A percentile compares a stretch with the other conserved stretches of the same genome.
Evolutionary conservation across 371 early-diverging fungal genomes (phyloP).

Genomic region (Sanchytrium tribonematis): DNA sequence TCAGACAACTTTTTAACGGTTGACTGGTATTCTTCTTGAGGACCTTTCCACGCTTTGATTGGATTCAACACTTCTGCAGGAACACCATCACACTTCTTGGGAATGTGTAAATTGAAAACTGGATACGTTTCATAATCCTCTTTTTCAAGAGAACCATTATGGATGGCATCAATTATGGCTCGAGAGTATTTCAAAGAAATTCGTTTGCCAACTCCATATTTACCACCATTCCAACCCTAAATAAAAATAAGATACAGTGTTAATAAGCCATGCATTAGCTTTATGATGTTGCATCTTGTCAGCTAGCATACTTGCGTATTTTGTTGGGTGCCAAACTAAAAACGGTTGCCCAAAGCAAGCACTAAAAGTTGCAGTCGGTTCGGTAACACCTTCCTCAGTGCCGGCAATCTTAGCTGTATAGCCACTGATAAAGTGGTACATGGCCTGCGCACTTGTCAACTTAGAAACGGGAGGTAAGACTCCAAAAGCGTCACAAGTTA

Average conservation of each 20-base stretch:
- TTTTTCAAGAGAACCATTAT: conserved; percentile 44
- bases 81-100: conserved; percentile 38
- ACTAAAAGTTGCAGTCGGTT: conserved; percentile 57
- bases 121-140: conserved; percentile 33
- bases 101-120: conserved; percentile 36
- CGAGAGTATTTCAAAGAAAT: conserved; percentile 83
- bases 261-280: conserved; percentile 80
- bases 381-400: conserved; percentile 81
- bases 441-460: conserved; percentile 62
- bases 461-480: conserved; percentile 81
- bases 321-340: conserved; percentile 81
- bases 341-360: conserved; percentile 81
- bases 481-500: conserved; percentile 94
- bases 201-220: conserved; percentile 61
- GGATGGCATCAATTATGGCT: conserved; percentile 78
- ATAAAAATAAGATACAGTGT: conserved; percentile 39
- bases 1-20: conserved; percentile 42
- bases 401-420: conserved; percentile 70
- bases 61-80: conserved; percentile 67
- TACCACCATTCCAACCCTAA: conserved; percentile 67
- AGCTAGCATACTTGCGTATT: conserved; percentile 86
- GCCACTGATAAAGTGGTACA: conserved; percentile 78
- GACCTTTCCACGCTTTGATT: conserved; percentile 41
- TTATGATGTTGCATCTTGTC: conserved; percentile 65
- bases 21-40: conserved; percentile 25